phyloP scores from a whole-genome alignment of 192 early-diverging fungal species.

The Gigaspora rosea region DNA sequence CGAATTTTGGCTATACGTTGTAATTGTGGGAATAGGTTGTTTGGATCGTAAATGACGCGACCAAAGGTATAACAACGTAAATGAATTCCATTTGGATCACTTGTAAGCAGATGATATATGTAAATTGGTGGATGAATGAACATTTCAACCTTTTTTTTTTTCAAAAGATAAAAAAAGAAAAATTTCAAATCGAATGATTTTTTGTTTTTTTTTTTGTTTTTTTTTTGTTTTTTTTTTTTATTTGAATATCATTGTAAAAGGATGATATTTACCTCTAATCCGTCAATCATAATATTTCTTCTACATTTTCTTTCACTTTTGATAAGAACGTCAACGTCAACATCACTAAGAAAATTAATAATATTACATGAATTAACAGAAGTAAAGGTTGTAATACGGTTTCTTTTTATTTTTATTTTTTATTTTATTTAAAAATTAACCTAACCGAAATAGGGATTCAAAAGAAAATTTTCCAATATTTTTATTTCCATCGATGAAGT shows the following conservation, averaged over 20 bases:
- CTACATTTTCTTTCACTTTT: constrained; percentile 22
- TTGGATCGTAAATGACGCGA: constrained; percentile 21
- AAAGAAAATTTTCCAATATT: neutral
- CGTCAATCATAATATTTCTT: constrained; percentile 20
- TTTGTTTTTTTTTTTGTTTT: neutral
- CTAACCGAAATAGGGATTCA: neutral
- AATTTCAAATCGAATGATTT: neutral
- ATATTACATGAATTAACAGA: no score
- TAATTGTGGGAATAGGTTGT: constrained; percentile 15
- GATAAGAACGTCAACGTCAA: constrained; percentile 23
- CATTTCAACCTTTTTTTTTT: constrained; percentile 21
- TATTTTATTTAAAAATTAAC: neutral
- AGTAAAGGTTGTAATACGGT: neutral
- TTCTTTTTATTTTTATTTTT: neutral
- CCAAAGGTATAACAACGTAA: constrained; percentile 20
- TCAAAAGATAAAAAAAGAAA: neutral
- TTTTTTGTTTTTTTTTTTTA: no score
- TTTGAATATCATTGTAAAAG: no score
- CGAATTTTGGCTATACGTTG: constrained; percentile 21
- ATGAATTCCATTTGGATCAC: constrained; percentile 9
- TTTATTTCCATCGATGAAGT: no score
- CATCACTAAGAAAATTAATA: neutral
- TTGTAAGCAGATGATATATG: neutral
- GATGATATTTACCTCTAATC: constrained; percentile 11
- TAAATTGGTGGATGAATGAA: constrained; percentile 21